Base-by-base conservation (phyloP, 2,329 filamentous ascomycete genomes). In the Epichloe sp. region DNA sequence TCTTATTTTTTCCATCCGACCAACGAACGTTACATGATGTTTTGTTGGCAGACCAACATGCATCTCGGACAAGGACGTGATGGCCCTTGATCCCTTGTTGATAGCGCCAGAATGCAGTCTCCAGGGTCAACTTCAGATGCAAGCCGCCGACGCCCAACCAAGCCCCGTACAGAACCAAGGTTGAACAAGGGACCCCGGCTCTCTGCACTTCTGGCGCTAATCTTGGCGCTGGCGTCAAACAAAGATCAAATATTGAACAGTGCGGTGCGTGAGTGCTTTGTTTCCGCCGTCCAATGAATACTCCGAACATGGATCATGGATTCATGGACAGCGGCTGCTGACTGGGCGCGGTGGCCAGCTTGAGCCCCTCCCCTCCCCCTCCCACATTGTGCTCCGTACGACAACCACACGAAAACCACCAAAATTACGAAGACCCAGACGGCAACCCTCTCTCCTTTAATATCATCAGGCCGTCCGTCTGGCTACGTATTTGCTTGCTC, bases 401-500 rank as follows among this genome's bases (percentile, higher is more conserved):
- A 26, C 3, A 12, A 17, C 11, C 5, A 15, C 8, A 35, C 23
- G 7, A 8, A 26, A 26, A 26, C 23, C 1, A 35, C 26, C 14
- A 3, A n/a, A 21, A 21, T 21, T 21, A 21, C 19, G 19, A 21
- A 38, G n/a, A 14, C 5, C 5, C 17, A 21, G 31, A 35, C 15
- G 26, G 21, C 14, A 15, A 12, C 11, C 8, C 6, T 57, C 49
- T 56, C 56, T 55, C 50, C 40, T 37, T 49, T 26, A 26, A 26
- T 10, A 49, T 49, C 17, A 44, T 15, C 40, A 44, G 19, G 4
- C 44, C 47, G 40, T 49, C 40, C 34, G 40, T 49, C 40, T 34
- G 47, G 47, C 47, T 26, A 37, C 40, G 52, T 54, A 54, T 57
- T 46, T 31, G 48, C 54, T 58, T 49, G 52, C 56, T 54, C 48